Base-by-base conservation (phyloP, 495 filamentous ascomycete species). In the Penicillium salamii region DNA sequence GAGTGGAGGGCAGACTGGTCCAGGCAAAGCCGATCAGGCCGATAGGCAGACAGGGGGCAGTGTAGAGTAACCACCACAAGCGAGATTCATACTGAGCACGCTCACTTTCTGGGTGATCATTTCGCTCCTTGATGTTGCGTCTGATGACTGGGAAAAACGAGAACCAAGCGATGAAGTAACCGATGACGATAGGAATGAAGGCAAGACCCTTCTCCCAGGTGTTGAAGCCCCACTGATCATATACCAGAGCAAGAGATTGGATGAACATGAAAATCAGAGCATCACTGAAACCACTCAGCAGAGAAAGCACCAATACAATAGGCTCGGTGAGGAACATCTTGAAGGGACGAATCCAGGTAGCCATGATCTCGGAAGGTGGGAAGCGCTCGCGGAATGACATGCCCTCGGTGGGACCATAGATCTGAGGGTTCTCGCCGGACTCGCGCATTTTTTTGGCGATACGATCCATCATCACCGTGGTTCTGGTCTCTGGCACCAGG, bases 221-320 rank as follows among this genome's bases (percentile, higher is more conserved):
- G 50, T 63, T 66, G 60, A 85, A 86, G 28, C 67, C 64, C 74
- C 78, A 85, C 55, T 85, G 81, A 8, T 67, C 59, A 50, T 83
- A 85, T 3, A 86, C 81, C 11, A 82, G 70, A 9, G 63, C 44
- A 52, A 82, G 82, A 11, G 77, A 81, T 53, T 85, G 78, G 33
- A 86, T 70, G 68, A 85, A 85, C 75, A 83, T 86, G 67, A 84
- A 86, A 55, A 84, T 81, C 40, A 84, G 66, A 20, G 79, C 79
- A 45, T 84, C 80, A 42, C 78, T 81, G 73, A 84, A 83, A 37
- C 80, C 80, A 50, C 75, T 78, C n/a, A 84, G 54, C 5, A 82
- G 59, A 19, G 80, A 83, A 7, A 82, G 68, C 18, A 65, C 69
- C 46, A 83, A 65, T n/a, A 83, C 80, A 50, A 84, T 84, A 2